Conservation (phyloP, 1,284 basidiomycete genomes). For the Papiliotrema nemorosa region DNA sequence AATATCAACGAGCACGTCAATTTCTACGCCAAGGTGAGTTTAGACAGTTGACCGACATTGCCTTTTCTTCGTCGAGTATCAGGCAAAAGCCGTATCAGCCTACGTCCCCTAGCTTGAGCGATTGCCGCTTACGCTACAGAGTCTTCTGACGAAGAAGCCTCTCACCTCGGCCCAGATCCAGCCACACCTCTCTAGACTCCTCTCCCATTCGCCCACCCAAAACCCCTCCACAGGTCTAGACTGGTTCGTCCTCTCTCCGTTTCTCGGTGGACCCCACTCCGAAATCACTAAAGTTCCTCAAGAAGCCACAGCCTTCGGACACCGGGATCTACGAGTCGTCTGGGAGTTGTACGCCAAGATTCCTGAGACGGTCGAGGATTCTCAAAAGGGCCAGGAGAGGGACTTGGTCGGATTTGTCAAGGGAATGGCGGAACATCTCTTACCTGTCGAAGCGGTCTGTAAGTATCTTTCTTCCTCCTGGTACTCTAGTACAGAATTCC, state of each 20-base stretch:
- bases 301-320: constrained; percentile 9
- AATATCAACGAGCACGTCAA: constrained; percentile 21
- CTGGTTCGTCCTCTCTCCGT: constrained; percentile 20
- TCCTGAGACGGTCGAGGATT: neutral
- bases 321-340: constrained; percentile 18
- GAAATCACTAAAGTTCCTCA: neutral
- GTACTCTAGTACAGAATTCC: no score
- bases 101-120: no score
- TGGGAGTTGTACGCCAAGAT: constrained; percentile 20
- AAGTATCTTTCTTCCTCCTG: neutral
- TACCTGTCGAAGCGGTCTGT: constrained; percentile 12
- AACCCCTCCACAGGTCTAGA: constrained; percentile 13
- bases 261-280: constrained; percentile 13
- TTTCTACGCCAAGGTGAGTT: constrained; percentile 19
- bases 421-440: constrained; percentile 10
- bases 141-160: constrained; percentile 1
- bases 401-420: constrained; percentile 13
- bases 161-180: neutral
- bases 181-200: constrained; percentile 11
- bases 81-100: no score
- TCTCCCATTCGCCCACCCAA: constrained; percentile 9
- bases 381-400: no score
- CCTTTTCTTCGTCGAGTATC: neutral
- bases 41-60: neutral
- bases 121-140: neutral